phyloP scores from a whole-genome alignment of 2,329 filamentous ascomycete genomes.

The Geosmithia putterillii region DNA sequence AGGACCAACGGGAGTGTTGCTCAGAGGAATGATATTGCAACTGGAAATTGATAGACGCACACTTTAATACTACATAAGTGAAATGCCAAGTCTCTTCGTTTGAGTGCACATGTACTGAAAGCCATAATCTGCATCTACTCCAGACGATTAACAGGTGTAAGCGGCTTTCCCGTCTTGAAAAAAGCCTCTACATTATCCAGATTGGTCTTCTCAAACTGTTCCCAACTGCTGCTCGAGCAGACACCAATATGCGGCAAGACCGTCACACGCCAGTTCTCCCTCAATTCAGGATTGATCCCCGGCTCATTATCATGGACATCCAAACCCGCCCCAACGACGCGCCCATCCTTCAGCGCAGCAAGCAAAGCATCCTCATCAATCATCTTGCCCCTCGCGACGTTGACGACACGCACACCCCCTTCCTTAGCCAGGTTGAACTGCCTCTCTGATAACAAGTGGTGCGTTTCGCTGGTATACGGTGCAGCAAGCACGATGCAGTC shows the following conservation, averaged over 20 bases:
- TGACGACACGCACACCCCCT: conserved; percentile 7
- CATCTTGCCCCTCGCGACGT: conserved; percentile 9
- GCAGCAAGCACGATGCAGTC: conserved; percentile 22
- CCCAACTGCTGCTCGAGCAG: conserved; percentile 7
- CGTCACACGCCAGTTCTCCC: conserved; percentile 6
- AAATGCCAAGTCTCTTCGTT: too few relatives aligned
- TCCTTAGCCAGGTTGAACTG: conserved; percentile 5
- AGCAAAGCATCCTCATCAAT: conserved; percentile 9
- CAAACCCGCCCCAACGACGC: conserved; percentile 5
- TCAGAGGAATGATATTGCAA: conserved; percentile 1
- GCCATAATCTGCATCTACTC: conserved; percentile 1
- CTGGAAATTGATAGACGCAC: conserved; percentile 4
- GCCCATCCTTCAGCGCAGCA: conserved; percentile 6
- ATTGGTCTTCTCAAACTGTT: conserved; percentile 7
- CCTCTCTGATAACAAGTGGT: conserved; percentile 5
- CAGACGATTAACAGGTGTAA: conserved; percentile 5
- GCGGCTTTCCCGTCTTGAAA: conserved; percentile 4
- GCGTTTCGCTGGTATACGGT: conserved; percentile 7
- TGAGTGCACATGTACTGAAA: too few relatives aligned
- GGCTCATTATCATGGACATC: conserved; percentile 9
- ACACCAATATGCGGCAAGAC: conserved; percentile 8
- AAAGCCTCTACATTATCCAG: conserved; percentile 7
- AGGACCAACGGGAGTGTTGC: neutral
- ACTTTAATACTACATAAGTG: too few relatives aligned
- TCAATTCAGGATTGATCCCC: conserved; percentile 6